Evolutionary conservation across 306 rosid genomes (phyloP), one percentile per base, ranked within the genome.

Genomic region (Lathyrus aphaca): DNA sequence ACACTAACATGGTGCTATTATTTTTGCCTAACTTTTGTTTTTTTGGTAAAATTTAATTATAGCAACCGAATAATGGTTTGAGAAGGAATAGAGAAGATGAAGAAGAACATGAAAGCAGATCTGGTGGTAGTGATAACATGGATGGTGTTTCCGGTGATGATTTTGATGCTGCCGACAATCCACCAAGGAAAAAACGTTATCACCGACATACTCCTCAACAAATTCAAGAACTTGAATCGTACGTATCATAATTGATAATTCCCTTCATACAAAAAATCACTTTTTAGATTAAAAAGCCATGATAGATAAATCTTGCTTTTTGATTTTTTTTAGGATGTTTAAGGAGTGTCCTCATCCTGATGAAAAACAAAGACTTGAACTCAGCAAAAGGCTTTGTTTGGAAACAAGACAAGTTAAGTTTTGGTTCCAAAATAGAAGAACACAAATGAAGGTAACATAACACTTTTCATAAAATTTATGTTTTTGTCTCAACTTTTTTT

Each of bases 161-260:
- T 56, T 89, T 79, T 27, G 97, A 89, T 70, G 97, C 87, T 13
- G 79, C 90, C 71, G 92, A 92, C 84, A 81, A 84, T 37, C 96
- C 83, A n/a, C 88, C 90, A 10, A 84, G 89, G 35, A 91, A 91
- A 69, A 91, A 89, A 27, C 86, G 96, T 0, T 89, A 91, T 75
- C 97, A 88, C 88, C 88, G 97, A 82, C 97, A 91, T 76, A 89
- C 96, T 9, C 96, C 96, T 72, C 89, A 91, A 71, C 97, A 91
- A 76, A 91, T 91, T 70, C 97, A 91, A 85, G 96, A 89, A 19
- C 96, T 91, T 54, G 96, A 87, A 89, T 15, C 94, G 97, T 91
- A 88, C 80, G 84, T 86, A 86, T 40, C 74, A 23, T 35, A 32
- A 10, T 3, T 40, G 72, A 23, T 35, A 32, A 10, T 3, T 23